phyloP scores from a whole-genome alignment of 2,329 filamentous ascomycete genomes.

The Penicillium sp. region DNA sequence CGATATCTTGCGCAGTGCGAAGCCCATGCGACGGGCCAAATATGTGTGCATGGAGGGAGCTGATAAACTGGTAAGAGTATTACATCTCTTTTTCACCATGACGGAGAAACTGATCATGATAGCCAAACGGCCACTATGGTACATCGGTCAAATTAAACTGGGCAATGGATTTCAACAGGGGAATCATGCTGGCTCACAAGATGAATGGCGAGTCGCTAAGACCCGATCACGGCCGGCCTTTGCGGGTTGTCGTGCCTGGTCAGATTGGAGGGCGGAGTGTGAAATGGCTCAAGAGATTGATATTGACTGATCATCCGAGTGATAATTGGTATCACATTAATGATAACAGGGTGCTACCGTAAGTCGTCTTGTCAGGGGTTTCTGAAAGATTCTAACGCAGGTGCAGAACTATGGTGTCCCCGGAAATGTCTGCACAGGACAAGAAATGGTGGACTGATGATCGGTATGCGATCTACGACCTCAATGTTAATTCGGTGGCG shows the following conservation, averaged over 20 bases:
- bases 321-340: constrained; percentile 96
- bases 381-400: constrained; percentile 3
- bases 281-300: constrained; percentile 82
- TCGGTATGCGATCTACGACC: constrained; percentile 85
- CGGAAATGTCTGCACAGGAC: constrained; percentile 70
- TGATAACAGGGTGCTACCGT: constrained; percentile 81
- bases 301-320: constrained; percentile 71
- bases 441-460: constrained; percentile 81
- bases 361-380: constrained; percentile 21
- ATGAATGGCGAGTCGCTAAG: constrained; percentile 82
- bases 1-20: constrained; percentile 64
- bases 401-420: constrained; percentile 66
- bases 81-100: neutral
- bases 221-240: constrained; percentile 80
- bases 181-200: constrained; percentile 79
- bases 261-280: constrained; percentile 90
- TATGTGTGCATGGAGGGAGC: constrained; percentile 91
- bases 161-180: constrained; percentile 75
- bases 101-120: constrained; percentile 5
- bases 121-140: constrained; percentile 82
- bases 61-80: constrained; percentile 59
- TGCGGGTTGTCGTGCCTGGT: constrained; percentile 78
- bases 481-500: constrained; percentile 79
- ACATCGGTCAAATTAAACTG: constrained; percentile 84
- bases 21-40: constrained; percentile 62